Percentiles rank a stretch among this genome's conserved stretches.
These are phyloP conservation scores for Copromyces sp. DNA, from an alignment of 495 filamentous ascomycete genomes.

Conservation along the genomic window DNA sequence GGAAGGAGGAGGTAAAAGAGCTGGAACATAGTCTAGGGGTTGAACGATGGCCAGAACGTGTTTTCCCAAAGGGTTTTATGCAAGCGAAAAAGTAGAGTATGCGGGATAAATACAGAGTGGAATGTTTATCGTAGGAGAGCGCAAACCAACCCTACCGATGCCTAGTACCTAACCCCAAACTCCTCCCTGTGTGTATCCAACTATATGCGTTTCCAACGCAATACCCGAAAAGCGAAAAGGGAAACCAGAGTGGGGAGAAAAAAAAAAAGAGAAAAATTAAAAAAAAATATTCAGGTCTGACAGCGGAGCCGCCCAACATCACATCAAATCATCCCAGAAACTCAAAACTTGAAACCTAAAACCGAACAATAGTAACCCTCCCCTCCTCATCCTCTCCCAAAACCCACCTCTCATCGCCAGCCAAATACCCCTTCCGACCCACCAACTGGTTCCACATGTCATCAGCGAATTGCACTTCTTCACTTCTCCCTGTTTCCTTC, in stretches of 20 bases:
- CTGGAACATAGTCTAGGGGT: too few relatives aligned
- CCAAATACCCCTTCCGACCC: conserved; percentile 45
- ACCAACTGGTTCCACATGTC: conserved; percentile 42
- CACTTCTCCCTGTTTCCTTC: conserved; percentile 7
- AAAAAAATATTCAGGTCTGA: not conserved
- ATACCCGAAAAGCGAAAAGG: too few relatives aligned
- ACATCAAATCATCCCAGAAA: not conserved
- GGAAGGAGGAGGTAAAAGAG: too few relatives aligned
- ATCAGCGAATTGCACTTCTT: conserved; percentile 32
- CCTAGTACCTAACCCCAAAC: too few relatives aligned
- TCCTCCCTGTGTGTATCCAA: not conserved
- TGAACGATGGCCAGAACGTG: too few relatives aligned
- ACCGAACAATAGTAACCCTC: conserved; percentile 45
- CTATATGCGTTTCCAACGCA: too few relatives aligned
- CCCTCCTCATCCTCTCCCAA: conserved; percentile 47
- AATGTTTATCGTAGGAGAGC: not conserved
- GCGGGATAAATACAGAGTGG: not conserved
- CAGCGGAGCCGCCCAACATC: not conserved
- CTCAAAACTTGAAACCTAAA: conserved; percentile 18
- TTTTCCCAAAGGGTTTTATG: too few relatives aligned
- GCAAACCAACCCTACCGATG: not conserved
- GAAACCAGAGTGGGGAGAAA: too few relatives aligned
- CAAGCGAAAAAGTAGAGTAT: too few relatives aligned
- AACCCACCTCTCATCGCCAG: conserved; percentile 53
- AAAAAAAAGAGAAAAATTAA: too few relatives aligned